phyloP scores from a whole-genome alignment of 164 flowering plant species.

The Paratinospora sagittata region DNA sequence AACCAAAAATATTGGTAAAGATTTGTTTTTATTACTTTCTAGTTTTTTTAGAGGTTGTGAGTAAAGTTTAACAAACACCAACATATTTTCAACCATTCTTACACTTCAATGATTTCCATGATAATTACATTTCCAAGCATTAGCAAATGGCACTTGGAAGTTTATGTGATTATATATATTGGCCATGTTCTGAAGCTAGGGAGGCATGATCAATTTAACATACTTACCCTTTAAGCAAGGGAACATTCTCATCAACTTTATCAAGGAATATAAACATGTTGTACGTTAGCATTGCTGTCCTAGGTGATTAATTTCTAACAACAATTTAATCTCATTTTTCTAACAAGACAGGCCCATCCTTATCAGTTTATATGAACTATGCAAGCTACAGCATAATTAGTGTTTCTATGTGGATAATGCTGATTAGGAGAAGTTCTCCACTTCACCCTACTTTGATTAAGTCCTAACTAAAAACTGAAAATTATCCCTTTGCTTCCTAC shows the following conservation, averaged over 20 bases:
- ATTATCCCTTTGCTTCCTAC: conserved; percentile 7
- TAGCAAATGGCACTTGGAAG: too few species aligned
- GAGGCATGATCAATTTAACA: not conserved
- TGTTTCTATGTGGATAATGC: conserved; percentile 7
- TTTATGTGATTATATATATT: too few species aligned
- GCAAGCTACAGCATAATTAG: not conserved
- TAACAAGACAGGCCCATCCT: not conserved
- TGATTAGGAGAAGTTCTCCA: conserved; percentile 2
- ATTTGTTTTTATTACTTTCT: too few species aligned
- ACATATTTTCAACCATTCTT: too few species aligned
- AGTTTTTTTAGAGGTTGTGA: too few species aligned
- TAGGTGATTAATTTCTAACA: not conserved
- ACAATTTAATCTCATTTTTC: not conserved
- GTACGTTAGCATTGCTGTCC: not conserved
- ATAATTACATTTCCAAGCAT: too few species aligned
- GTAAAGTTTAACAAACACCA: too few species aligned
- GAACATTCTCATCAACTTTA: conserved; percentile 12
- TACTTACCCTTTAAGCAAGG: not conserved
- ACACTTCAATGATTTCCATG: too few species aligned
- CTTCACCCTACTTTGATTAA: not conserved
- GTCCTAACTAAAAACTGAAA: conserved; percentile 8
- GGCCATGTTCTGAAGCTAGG: not conserved
- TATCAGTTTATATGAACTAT: conserved; percentile 1
- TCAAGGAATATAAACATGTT: conserved; percentile 2
- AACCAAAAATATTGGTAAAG: too few species aligned